Percentiles rank a stretch among this genome's conserved stretches.
Evolutionary conservation across 2,329 filamentous ascomycete genomes (phyloP).

Genomic region (Aspergillus felis): DNA sequence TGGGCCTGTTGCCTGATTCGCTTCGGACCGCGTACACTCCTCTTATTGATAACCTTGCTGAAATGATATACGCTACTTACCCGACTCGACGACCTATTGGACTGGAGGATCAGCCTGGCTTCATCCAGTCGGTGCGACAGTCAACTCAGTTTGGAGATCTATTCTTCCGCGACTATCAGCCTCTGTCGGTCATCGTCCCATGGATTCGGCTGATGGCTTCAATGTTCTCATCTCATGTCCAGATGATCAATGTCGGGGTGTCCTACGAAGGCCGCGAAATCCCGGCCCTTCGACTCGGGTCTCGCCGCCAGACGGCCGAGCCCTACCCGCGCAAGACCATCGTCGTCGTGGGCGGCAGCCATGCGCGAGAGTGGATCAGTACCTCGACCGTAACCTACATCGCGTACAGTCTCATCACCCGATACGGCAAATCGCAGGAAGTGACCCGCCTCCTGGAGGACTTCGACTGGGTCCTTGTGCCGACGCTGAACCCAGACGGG

Average conservation of each 20-base stretch:
- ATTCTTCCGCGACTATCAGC: constrained; percentile 92
- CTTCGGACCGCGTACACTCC: constrained; percentile 68
- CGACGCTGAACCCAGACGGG: constrained; percentile 87
- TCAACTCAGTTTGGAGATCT: constrained; percentile 53
- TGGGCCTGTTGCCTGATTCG: constrained; percentile 71
- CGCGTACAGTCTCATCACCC: constrained; percentile 81
- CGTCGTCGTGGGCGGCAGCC: constrained; percentile 78
- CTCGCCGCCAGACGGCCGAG: constrained; percentile 48
- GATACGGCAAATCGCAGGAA: constrained; percentile 66
- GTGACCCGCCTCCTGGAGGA: constrained; percentile 75
- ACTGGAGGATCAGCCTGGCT: constrained; percentile 22
- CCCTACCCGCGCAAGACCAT: constrained; percentile 65
- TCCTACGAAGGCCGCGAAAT: constrained; percentile 87
- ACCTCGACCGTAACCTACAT: constrained; percentile 87
- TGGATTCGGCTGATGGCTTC: constrained; percentile 90
- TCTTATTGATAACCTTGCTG: constrained; percentile 75
- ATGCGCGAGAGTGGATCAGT: constrained; percentile 95
- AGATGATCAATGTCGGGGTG: constrained; percentile 71
- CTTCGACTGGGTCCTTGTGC: constrained; percentile 85
- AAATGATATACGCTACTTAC: constrained; percentile 73
- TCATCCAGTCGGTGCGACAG: constrained; percentile 28
- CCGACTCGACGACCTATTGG: constrained; percentile 45
- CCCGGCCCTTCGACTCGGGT: constrained; percentile 71
- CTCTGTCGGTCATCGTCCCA: constrained; percentile 73
- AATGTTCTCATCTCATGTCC: constrained; percentile 80